Evolutionary conservation across 2,329 filamentous ascomycete species (phyloP).

Genomic region (Byssoonygena ceratinophila): DNA sequence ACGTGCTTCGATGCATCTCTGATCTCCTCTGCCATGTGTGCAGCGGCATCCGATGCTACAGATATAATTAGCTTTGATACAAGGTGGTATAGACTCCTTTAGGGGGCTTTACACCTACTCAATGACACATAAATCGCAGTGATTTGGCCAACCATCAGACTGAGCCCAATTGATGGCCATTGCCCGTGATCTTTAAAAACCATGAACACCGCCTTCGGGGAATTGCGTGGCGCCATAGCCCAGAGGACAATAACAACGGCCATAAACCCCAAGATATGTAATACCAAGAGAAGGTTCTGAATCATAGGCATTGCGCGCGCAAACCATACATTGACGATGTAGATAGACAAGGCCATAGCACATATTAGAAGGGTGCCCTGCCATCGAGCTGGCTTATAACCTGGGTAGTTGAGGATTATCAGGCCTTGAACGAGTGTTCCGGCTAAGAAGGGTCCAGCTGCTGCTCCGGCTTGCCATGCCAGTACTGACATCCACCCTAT

Average conservation of each 20-base stretch:
- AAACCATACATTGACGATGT: constrained; percentile 25
- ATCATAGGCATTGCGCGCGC: constrained; percentile 24
- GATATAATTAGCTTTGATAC: background rate
- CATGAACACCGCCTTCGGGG: constrained; percentile 21
- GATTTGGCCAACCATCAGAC: constrained; percentile 35
- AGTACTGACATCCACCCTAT: constrained; percentile 28
- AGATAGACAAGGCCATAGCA: constrained; percentile 20
- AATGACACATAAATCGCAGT: constrained; percentile 33
- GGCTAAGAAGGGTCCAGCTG: constrained; percentile 22
- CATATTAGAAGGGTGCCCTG: constrained; percentile 25
- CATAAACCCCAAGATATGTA: constrained; percentile 28
- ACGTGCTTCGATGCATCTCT: constrained; percentile 29
- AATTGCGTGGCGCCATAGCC: constrained; percentile 22
- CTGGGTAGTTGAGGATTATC: constrained; percentile 24
- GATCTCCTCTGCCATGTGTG: constrained; percentile 31
- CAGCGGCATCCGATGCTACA: constrained; percentile 19
- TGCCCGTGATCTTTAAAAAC: constrained; percentile 22
- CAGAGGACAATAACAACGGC: constrained; percentile 26
- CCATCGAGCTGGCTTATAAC: constrained; percentile 24
- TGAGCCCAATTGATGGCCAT: constrained; percentile 26
- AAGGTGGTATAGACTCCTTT: background rate
- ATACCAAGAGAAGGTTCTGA: constrained; percentile 24
- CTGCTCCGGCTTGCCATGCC: constrained; percentile 25
- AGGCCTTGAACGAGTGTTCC: constrained; percentile 29
- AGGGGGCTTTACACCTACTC: constrained; percentile 16